These are phyloP conservation scores for Penicillium verrucosum DNA, from an alignment of 2,329 filamentous ascomycete species.

Conservation along the genomic window DNA sequence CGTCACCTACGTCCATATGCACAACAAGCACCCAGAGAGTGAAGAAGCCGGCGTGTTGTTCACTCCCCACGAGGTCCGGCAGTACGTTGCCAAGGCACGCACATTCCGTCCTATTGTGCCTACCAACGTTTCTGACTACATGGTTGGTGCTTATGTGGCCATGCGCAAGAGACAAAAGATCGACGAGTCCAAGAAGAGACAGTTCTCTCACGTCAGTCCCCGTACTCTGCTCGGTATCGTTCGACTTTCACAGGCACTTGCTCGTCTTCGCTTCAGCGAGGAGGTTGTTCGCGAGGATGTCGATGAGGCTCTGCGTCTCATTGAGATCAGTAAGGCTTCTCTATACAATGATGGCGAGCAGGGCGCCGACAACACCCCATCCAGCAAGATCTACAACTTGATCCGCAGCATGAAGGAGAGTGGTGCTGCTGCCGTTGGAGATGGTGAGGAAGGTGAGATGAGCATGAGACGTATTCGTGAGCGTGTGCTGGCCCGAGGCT, in stretches of 20 bases:
- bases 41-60: conserved; percentile 70
- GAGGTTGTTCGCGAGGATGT: conserved; percentile 88
- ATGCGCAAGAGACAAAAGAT: conserved; percentile 89
- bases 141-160: conserved; percentile 93
- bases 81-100: conserved; percentile 90
- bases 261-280: conserved; percentile 82
- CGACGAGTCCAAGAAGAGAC: conserved; percentile 85
- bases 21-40: conserved; percentile 86
- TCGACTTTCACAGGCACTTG: conserved; percentile 88
- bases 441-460: conserved; percentile 70
- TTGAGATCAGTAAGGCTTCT: conserved; percentile 91
- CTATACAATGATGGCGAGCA: conserved; percentile 68
- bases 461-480: conserved; percentile 87
- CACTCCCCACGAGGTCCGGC: conserved; percentile 85
- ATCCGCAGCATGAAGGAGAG: conserved; percentile 83
- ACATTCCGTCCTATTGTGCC: conserved; percentile 85
- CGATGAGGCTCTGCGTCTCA: conserved; percentile 85
- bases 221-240: conserved; percentile 91
- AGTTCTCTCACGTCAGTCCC: conserved; percentile 90
- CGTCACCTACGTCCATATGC: conserved; percentile 95
- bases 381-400: conserved; percentile 90
- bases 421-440: conserved; percentile 74
- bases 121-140: conserved; percentile 84
- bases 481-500: conserved; percentile 90
- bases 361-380: conserved; percentile 71